Percentiles rank a stretch among this genome's conserved stretches.
Conservation (phyloP, 108 stramenopile genomes). For the Nitzschia putrida region DNA sequence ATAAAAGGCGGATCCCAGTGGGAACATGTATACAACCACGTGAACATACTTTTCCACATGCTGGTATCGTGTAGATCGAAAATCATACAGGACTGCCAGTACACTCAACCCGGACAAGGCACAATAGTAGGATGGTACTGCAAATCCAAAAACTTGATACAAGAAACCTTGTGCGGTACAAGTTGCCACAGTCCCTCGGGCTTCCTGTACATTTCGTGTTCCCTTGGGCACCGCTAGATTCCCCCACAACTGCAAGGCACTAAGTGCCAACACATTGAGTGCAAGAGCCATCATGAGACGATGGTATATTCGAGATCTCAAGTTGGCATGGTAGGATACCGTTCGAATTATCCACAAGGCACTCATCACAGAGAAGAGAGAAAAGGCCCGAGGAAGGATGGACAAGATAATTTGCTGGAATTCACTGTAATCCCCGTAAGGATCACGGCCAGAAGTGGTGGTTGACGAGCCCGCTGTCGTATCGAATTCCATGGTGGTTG, state of each 20-base stretch:
- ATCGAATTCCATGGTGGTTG: too few relatives aligned
- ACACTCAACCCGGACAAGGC: slow-evolving; percentile 3
- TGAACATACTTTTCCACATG: slow-evolving; percentile 22
- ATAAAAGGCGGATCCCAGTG: neutral
- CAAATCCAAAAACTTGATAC: neutral
- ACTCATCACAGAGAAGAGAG: too few relatives aligned
- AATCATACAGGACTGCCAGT: slow-evolving; percentile 5
- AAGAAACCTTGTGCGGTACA: neutral
- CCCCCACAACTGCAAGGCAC: neutral
- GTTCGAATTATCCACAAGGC: too few relatives aligned
- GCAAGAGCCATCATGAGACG: slow-evolving; percentile 6
- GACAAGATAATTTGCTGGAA: too few relatives aligned
- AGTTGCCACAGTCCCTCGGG: neutral
- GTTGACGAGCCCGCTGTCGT: too few relatives aligned
- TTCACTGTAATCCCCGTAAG: too few relatives aligned
- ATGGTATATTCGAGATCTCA: slow-evolving; percentile 4
- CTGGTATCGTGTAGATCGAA: neutral
- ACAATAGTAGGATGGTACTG: neutral
- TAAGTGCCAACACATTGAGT: neutral
- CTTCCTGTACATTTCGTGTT: neutral
- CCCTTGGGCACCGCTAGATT: slow-evolving; percentile 1
- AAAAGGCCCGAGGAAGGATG: too few relatives aligned
- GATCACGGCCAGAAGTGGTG: too few relatives aligned
- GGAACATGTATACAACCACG: neutral
- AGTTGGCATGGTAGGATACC: too few relatives aligned